Conservation (phyloP, 1,139 yeast genomes). For the Yamadazyma jaroonii region DNA sequence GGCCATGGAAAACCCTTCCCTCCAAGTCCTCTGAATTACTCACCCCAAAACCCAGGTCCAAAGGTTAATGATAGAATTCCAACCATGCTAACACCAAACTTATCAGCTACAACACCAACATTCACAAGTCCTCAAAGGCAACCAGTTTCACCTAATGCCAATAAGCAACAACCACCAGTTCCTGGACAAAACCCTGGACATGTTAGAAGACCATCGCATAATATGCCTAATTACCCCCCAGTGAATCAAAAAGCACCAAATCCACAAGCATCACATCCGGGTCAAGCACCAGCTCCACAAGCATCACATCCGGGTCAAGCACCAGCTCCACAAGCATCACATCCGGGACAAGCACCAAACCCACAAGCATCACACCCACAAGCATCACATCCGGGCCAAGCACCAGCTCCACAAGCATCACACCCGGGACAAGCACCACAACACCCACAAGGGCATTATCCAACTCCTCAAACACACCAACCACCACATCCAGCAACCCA, state of each 20-base stretch:
- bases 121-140: not conserved
- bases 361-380: not conserved
- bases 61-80: conserved; percentile 7
- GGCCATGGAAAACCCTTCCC: conserved; percentile 7
- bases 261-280: not conserved
- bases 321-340: conserved; percentile 5
- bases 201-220: too few relatives aligned
- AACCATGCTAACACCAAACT: conserved; percentile 9
- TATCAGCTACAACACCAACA: not conserved
- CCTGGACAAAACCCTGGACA: not conserved
- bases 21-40: conserved; percentile 8
- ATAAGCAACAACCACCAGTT: conserved; percentile 3
- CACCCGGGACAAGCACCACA: not conserved
- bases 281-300: not conserved
- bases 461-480: conserved; percentile 1
- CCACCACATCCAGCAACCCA: conserved; percentile 1
- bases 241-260: not conserved
- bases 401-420: conserved; percentile 6
- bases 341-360: not conserved
- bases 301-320: not conserved
- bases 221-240: not conserved
- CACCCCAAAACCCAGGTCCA: conserved; percentile 6
- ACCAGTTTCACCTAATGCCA: not conserved
- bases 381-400: not conserved
- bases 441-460: not conserved